Evolutionary conservation across 208 protist species (phyloP), one percentile per base, ranked within the genome.

Genomic region (Crithidia fasciculata): DNA sequence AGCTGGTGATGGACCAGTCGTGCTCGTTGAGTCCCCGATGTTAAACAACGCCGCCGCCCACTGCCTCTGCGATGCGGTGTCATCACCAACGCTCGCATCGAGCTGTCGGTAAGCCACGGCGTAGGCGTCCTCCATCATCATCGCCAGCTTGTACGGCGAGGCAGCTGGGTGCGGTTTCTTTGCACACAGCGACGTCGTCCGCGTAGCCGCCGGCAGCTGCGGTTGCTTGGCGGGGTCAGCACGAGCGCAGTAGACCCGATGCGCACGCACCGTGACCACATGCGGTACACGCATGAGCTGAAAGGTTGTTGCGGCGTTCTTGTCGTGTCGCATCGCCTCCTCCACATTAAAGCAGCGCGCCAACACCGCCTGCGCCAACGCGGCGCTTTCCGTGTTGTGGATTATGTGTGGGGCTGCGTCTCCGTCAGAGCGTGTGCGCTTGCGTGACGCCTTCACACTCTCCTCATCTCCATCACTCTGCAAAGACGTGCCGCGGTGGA

Each of bases 101-200:
- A 18, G 47, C 3, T 36, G 45, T 0, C 59, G 36, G 15, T 28
- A 13, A 15, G 36, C 41, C 49, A 88, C 50, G 44, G 73, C 52
- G 28, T 83, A 76, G 10, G 74, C 86, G 58, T 94, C 89, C 43
- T 94, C 86, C 41, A 94, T 62, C 47, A 76, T 69, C 44, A 84
- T 72, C 15, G 67, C 76, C 49, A 84, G 71, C 2, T 53, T 45
- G 37, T 79, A 56, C 60, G 83, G 74, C 5, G 75, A 82, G 18
- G 73, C 67, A 9, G 73, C 57, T 2, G 79, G 63, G 36, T 73
- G 43, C 5, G 74, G 28, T 36, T 18, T 56, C 47, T 62, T 52
- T 5, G 61, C 47, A 15, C 43, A 60, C 12, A 58, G 59, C 12
- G 55, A 52, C 4, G 69, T 67, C n/a, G 69, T 8, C 13, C 37